Percentiles rank a stretch among this genome's conserved stretches.
Evolutionary conservation across 2,329 filamentous ascomycete species (phyloP).

Genomic region (Nothophaeocryptopus gaeumannii): DNA sequence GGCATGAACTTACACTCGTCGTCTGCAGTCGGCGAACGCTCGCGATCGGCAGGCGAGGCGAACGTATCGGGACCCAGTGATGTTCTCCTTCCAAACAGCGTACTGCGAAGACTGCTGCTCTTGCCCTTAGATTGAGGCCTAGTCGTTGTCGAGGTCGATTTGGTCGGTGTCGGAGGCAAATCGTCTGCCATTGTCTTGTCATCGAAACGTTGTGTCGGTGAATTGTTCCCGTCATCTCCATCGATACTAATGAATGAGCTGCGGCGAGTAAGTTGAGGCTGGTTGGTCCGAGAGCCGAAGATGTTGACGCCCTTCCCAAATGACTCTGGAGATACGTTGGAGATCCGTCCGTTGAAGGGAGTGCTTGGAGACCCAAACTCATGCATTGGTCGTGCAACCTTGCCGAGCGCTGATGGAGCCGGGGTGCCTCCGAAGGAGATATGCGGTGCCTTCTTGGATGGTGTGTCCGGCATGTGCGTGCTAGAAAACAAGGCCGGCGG

Average conservation of each 20-base stretch:
- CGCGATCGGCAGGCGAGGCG: slow-evolving; percentile 37
- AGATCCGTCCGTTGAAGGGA: slow-evolving; percentile 67
- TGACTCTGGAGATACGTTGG: slow-evolving; percentile 62
- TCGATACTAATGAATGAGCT: slow-evolving; percentile 79
- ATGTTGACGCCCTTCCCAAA: slow-evolving; percentile 64
- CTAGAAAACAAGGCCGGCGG: slow-evolving; percentile 50
- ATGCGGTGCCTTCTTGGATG: slow-evolving; percentile 85
- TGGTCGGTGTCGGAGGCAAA: slow-evolving; percentile 91
- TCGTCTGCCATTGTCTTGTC: slow-evolving; percentile 65
- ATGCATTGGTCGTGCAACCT: slow-evolving; percentile 63
- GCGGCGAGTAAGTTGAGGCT: slow-evolving; percentile 50
- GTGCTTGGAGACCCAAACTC: slow-evolving; percentile 78
- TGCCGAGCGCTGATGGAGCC: slow-evolving; percentile 56
- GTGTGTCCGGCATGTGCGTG: slow-evolving; percentile 84
- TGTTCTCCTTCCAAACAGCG: slow-evolving; percentile 47
- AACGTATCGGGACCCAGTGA: slow-evolving; percentile 50
- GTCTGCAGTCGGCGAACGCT: slow-evolving; percentile 27
- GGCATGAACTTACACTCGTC: slow-evolving; percentile 40
- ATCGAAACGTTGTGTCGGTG: slow-evolving; percentile 54
- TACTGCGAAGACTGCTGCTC: slow-evolving; percentile 51
- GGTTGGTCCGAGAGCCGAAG: slow-evolving; percentile 57
- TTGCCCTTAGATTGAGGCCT: slow-evolving; percentile 49
- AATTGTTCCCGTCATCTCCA: slow-evolving; percentile 61
- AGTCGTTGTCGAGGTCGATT: slow-evolving; percentile 54
- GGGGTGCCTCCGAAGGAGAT: slow-evolving; percentile 58